These are phyloP conservation scores for Beauveria scarabaeidicola DNA, from an alignment of 2,329 filamentous ascomycete genomes.

Conservation along the genomic window DNA sequence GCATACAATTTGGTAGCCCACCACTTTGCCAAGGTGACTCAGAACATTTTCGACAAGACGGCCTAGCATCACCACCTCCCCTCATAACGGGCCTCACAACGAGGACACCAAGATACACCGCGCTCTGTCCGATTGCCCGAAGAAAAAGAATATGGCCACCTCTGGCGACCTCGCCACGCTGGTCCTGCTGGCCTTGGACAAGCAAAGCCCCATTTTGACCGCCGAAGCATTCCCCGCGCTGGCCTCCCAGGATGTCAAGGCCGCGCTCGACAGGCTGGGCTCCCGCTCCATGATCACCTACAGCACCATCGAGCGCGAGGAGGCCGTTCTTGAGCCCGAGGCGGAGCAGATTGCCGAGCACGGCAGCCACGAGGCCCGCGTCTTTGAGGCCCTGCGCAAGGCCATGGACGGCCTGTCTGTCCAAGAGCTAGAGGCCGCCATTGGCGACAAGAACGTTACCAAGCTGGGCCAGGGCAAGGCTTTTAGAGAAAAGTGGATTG, in stretches of 20 bases:
- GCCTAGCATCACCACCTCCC: background rate
- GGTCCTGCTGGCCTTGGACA: conserved; percentile 57
- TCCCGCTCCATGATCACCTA: conserved; percentile 84
- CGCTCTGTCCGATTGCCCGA: background rate
- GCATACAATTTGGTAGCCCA: conserved; percentile 10
- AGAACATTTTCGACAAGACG: conserved; percentile 9
- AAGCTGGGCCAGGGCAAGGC: conserved; percentile 92
- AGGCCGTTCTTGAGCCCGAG: conserved; percentile 66
- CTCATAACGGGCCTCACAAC: background rate
- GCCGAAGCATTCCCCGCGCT: conserved; percentile 59
- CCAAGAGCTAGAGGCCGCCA: conserved; percentile 57
- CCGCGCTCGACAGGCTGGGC: conserved; percentile 74
- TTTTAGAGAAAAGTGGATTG: conserved; percentile 72
- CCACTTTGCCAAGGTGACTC: conserved; percentile 9
- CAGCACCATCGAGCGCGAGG: conserved; percentile 72
- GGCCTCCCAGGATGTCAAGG: conserved; percentile 66
- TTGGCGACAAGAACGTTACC: conserved; percentile 64
- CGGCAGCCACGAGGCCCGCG: conserved; percentile 75
- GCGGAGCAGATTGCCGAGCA: conserved; percentile 63
- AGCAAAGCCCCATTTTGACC: conserved; percentile 57
- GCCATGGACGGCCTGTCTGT: conserved; percentile 77
- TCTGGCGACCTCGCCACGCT: conserved; percentile 50
- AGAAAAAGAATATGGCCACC: conserved; percentile 33
- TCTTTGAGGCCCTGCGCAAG: conserved; percentile 64
- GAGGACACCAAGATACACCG: background rate